Conservation (phyloP, 2,329 filamentous ascomycete genomes). For the Cladosporium sp. region DNA sequence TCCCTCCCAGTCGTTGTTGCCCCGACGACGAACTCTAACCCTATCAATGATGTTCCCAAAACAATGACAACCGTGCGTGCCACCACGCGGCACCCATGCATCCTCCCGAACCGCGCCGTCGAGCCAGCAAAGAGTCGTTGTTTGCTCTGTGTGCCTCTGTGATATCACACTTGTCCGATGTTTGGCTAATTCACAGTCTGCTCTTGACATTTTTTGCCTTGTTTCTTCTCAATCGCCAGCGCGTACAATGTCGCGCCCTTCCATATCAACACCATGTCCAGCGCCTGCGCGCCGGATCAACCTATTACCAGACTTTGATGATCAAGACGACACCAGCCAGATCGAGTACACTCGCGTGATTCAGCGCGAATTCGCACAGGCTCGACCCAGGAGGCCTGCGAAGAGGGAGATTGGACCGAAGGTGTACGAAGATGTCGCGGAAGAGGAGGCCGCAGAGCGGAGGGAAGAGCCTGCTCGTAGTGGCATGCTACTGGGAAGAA, state of each 20-base stretch:
- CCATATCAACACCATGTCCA: constrained; percentile 32
- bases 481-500: constrained; percentile 17
- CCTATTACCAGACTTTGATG: constrained; percentile 9
- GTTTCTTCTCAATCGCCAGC: background rate
- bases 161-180: background rate
- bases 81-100: background rate
- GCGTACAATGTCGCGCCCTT: constrained; percentile 27
- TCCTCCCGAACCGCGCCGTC: constrained; percentile 9
- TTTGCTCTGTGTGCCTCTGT: background rate
- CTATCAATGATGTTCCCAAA: background rate
- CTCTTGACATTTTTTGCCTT: background rate
- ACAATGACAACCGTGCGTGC: constrained; percentile 2
- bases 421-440: constrained; percentile 38
- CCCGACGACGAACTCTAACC: background rate
- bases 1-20: background rate
- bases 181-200: background rate
- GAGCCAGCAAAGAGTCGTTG: constrained; percentile 2
- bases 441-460: constrained; percentile 27
- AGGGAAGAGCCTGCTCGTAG: constrained; percentile 20
- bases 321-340: constrained; percentile 28
- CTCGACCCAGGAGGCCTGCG: constrained; percentile 29
- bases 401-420: constrained; percentile 27
- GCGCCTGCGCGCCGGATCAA: constrained; percentile 23
- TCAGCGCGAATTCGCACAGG: constrained; percentile 30
- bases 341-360: constrained; percentile 37